Percentiles rank a stretch among this genome's conserved stretches.
phyloP scores from a whole-genome alignment of 2,329 filamentous ascomycete genomes.

The Fusarium austroafricanum region DNA sequence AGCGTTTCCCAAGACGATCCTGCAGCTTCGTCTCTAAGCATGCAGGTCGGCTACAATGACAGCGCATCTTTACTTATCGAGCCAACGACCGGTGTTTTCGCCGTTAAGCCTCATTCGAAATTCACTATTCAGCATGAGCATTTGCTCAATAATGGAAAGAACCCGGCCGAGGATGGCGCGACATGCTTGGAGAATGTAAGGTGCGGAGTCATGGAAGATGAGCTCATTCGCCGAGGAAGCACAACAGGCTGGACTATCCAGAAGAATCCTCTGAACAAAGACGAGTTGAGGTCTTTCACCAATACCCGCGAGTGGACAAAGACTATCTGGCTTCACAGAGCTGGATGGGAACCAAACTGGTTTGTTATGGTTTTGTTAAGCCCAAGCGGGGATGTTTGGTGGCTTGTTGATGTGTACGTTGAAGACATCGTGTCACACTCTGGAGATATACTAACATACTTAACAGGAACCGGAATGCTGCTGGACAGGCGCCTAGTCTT shows the following conservation, averaged over 20 bases:
- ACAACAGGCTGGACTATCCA: constrained; percentile 72
- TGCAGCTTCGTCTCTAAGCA: constrained; percentile 72
- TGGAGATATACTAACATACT: constrained; percentile 29
- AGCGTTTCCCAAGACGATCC: constrained; percentile 71
- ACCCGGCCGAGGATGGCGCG: constrained; percentile 68
- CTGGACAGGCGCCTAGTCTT: constrained; percentile 45
- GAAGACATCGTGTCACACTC: background rate
- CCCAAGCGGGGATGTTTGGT: constrained; percentile 81
- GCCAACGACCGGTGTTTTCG: constrained; percentile 80
- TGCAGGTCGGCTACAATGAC: constrained; percentile 75
- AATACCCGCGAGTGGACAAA: constrained; percentile 73
- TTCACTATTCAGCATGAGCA: constrained; percentile 69
- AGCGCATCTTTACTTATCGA: constrained; percentile 75
- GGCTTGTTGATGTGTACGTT: constrained; percentile 73
- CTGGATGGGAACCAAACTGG: constrained; percentile 79
- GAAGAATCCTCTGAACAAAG: constrained; percentile 60
- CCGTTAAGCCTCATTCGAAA: constrained; percentile 73
- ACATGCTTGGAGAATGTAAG: constrained; percentile 70
- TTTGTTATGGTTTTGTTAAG: constrained; percentile 77
- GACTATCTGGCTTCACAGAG: constrained; percentile 75
- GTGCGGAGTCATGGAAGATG: constrained; percentile 69
- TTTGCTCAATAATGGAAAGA: constrained; percentile 70
- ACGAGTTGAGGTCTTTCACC: constrained; percentile 69
- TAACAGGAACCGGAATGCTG: constrained; percentile 44
- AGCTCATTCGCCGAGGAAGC: constrained; percentile 69